Base-by-base conservation (phyloP, 2,329 filamentous ascomycete genomes). In the Pleoardoris graminearum region DNA sequence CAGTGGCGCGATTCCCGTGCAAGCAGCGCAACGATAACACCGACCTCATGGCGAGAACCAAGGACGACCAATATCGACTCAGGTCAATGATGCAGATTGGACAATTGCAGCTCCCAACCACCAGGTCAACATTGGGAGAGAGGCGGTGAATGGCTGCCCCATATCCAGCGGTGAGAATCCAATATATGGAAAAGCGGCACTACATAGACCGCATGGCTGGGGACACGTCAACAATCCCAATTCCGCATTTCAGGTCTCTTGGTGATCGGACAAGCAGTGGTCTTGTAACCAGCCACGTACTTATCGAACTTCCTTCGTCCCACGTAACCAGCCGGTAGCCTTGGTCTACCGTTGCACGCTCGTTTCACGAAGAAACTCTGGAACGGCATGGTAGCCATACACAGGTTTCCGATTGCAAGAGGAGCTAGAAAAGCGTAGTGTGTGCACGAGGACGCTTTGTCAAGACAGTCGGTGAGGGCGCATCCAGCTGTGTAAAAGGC, bases 381-480 rank as follows among this genome's bases (percentile, higher is more conserved):
- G 22, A 44, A 44, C 12, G 33, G 30, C 11, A 7, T 37, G 5
- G 48, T 30, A 38, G 29, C 29, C 38, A 50, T 25, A 29, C 32
- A 50, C 32, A 44, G 14, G 10, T 23, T 29, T 32, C 48, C 23
- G 11, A 17, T 35, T 50, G n/a, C 7, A 21, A 32, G 17, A 50
- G 19, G 7, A 6, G n/a, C 32, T 38, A 44, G 32, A 19, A 25
- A 6, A 27, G 23, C 8, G 38, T 16, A 35, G 29, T 8, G 6
- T 21, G 19, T 21, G 19, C 27, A 38, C 32, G 37, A 42, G 36
- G 38, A 17, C 14, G 48, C 39, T 37, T 37, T 42, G 16, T 44
- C 41, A 44, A 16, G 23, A 42, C 7, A 37, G 48, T 42, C 48
- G 48, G 48, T 50, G 48, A 50, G 39, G 22, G 16, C 23, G 33